Conservation (phyloP, 768 basidiomycete species). For the Phanerodontia chrysosporium region DNA sequence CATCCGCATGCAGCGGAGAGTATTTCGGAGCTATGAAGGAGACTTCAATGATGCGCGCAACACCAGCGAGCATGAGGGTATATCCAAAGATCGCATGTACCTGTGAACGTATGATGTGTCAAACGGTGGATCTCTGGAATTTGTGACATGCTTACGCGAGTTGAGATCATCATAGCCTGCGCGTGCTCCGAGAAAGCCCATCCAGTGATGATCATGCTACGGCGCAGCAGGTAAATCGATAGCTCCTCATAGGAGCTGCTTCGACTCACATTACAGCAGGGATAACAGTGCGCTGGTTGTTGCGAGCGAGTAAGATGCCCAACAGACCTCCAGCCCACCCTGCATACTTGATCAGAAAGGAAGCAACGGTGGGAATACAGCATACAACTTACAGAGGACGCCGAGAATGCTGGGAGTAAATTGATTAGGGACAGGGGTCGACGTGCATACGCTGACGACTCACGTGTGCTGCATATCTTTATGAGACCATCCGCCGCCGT, state of each 20-base stretch:
- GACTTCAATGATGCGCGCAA: slow-evolving; percentile 77
- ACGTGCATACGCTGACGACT: slow-evolving; percentile 24
- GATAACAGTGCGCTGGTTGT: slow-evolving; percentile 78
- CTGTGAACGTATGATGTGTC: slow-evolving; percentile 31
- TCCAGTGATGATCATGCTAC: slow-evolving; percentile 83
- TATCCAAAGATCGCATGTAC: slow-evolving; percentile 84
- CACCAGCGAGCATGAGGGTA: slow-evolving; percentile 79
- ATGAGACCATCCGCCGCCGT: slow-evolving; percentile 73
- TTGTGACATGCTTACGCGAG: slow-evolving; percentile 46
- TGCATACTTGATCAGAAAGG: slow-evolving; percentile 24
- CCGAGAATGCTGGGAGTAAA: slow-evolving; percentile 53
- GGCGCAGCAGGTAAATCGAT: not conserved
- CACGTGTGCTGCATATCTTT: slow-evolving; percentile 96
- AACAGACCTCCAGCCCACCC: slow-evolving; percentile 94
- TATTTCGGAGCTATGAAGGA: slow-evolving; percentile 59
- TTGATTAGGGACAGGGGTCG: not conserved
- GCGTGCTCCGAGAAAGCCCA: slow-evolving; percentile 92
- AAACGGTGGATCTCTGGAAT: not conserved
- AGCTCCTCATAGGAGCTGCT: not conserved
- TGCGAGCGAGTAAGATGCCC: slow-evolving; percentile 77
- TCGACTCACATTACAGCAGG: slow-evolving; percentile 73
- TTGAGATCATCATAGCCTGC: slow-evolving; percentile 81
- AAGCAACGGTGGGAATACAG: not conserved
- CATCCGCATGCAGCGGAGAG: slow-evolving; percentile 24
- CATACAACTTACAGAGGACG: slow-evolving; percentile 53